phyloP scores from a whole-genome alignment of 495 filamentous ascomycete genomes.

The Bacidia gigantensis region DNA sequence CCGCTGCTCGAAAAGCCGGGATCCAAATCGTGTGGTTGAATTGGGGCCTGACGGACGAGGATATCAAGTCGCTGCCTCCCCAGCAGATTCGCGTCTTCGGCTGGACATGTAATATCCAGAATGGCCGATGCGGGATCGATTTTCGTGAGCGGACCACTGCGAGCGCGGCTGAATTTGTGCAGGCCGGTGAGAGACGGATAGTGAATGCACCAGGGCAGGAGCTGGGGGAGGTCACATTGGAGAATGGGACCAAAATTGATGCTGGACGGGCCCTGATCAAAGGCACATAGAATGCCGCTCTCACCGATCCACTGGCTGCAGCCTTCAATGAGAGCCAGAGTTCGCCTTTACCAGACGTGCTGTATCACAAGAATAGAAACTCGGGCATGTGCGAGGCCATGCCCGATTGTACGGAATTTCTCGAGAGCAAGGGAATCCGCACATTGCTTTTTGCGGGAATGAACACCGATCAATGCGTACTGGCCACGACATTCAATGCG shows the following conservation, averaged over 20 bases:
- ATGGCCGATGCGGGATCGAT: constrained; percentile 7
- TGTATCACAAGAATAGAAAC: constrained; percentile 44
- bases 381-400: constrained; percentile 35
- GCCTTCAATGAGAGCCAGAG: constrained; percentile 22
- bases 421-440: constrained; percentile 28
- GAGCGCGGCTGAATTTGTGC: background rate
- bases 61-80: constrained; percentile 38
- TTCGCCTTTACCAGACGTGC: constrained; percentile 27
- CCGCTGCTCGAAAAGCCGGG: constrained; percentile 31
- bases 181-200: constrained; percentile 16
- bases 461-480: constrained; percentile 48
- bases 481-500: constrained; percentile 38
- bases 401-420: constrained; percentile 21
- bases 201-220: constrained; percentile 23
- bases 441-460: constrained; percentile 42
- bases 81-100: constrained; percentile 34
- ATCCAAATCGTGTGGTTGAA: constrained; percentile 45
- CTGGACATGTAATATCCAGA: constrained; percentile 17
- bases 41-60: constrained; percentile 43
- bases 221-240: constrained; percentile 27
- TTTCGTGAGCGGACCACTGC: constrained; percentile 3
- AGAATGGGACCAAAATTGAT: constrained; percentile 25
- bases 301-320: constrained; percentile 34
- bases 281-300: constrained; percentile 39
- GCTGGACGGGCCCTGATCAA: constrained; percentile 36